Evolutionary conservation across 768 basidiomycete genomes (phyloP).

Genomic region (Clavulina sp.): DNA sequence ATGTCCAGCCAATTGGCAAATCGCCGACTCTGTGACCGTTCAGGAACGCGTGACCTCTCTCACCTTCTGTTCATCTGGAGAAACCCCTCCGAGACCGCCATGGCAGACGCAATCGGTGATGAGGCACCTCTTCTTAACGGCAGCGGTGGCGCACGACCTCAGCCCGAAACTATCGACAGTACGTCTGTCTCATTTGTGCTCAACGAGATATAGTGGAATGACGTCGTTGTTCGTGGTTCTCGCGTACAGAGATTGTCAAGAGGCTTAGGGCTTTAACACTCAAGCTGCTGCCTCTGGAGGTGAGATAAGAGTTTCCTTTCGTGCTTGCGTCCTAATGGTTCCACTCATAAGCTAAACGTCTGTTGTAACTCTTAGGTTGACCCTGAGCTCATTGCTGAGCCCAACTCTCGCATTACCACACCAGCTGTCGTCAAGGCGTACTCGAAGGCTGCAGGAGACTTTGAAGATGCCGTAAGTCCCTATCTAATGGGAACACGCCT

Average conservation of each 20-base stretch:
- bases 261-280: constrained; percentile 62
- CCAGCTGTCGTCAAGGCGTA: constrained; percentile 57
- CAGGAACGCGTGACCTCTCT: no score
- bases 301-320: constrained; percentile 43
- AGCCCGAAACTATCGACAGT: no score
- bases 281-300: constrained; percentile 63
- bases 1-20: no score
- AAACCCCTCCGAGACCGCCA: no score
- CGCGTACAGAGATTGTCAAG: constrained; percentile 55
- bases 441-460: constrained; percentile 70
- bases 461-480: constrained; percentile 53
- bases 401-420: constrained; percentile 67
- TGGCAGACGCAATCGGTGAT: not conserved
- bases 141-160: not conserved
- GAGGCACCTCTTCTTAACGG: not conserved
- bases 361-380: not conserved
- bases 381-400: not conserved
- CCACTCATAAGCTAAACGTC: not conserved
- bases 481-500: not conserved
- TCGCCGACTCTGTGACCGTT: no score
- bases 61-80: no score
- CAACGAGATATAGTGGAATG: no score
- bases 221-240: not conserved
- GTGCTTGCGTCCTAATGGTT: constrained; percentile 28
- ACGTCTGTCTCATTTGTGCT: not conserved